phyloP scores from a whole-genome alignment of 75 land plant genomes.

The Isoetes taiwanensis region DNA sequence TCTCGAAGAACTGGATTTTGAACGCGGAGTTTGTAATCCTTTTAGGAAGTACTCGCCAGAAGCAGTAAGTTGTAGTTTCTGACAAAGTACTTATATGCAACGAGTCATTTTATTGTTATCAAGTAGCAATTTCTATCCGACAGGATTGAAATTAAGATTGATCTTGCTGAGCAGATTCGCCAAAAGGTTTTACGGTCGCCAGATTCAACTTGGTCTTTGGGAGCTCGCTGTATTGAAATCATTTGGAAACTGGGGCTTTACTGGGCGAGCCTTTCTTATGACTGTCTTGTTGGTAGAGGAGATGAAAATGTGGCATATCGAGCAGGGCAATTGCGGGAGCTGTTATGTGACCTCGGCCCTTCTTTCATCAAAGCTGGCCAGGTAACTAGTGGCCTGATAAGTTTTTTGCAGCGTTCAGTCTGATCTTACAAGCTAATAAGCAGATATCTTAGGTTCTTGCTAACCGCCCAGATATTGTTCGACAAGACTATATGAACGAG shows the following conservation, averaged over 20 bases:
- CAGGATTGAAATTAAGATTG: not conserved
- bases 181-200: conserved; percentile 63
- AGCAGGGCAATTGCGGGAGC: conserved; percentile 70
- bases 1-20: conserved; percentile 79
- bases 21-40: conserved; percentile 91
- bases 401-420: not conserved
- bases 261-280: conserved; percentile 70
- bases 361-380: conserved; percentile 98
- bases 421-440: not conserved
- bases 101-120: not conserved
- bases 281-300: conserved; percentile 71
- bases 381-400: conserved; percentile 24
- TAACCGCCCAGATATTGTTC: conserved; percentile 90
- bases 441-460: conserved; percentile 65
- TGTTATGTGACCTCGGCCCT: conserved; percentile 83
- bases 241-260: conserved; percentile 77
- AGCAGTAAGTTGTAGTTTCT: conserved; percentile 32
- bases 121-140: too few relatives aligned
- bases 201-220: conserved; percentile 43
- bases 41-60: conserved; percentile 89
- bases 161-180: conserved; percentile 40
- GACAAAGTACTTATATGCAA: not conserved
- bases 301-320: conserved; percentile 81
- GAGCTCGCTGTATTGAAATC: conserved; percentile 76
- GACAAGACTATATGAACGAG: conserved; percentile 99